A percentile compares a stretch with the other conserved stretches of the same genome.
phyloP scores from a whole-genome alignment of 495 filamentous ascomycete species.

The Hypoxylon trugodes region DNA sequence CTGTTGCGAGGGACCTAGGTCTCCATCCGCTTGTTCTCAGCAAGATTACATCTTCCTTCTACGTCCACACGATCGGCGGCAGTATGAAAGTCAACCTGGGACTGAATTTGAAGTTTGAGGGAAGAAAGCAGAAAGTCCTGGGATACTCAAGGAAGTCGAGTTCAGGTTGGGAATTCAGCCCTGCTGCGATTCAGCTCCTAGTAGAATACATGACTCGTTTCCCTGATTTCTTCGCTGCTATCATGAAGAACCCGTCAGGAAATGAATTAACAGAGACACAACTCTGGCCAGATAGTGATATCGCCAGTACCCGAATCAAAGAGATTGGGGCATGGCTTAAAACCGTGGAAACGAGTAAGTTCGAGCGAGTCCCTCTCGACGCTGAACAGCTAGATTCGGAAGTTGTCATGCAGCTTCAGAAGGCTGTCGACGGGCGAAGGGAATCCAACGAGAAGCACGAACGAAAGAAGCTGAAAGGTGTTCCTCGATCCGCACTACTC shows the following conservation, averaged over 20 bases:
- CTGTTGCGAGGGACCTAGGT: slow-evolving; percentile 79
- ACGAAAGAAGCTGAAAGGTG: slow-evolving; percentile 73
- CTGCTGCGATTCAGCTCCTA: slow-evolving; percentile 81
- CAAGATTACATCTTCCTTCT: slow-evolving; percentile 95
- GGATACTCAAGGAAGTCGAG: slow-evolving; percentile 88
- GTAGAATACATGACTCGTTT: slow-evolving; percentile 91
- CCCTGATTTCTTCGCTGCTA: slow-evolving; percentile 90
- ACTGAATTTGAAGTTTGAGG: slow-evolving; percentile 96
- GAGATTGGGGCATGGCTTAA: slow-evolving; percentile 95
- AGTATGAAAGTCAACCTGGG: slow-evolving; percentile 81
- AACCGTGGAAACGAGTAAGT: slow-evolving; percentile 83
- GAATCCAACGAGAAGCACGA: slow-evolving; percentile 56
- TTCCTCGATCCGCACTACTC: slow-evolving; percentile 86
- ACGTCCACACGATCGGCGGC: slow-evolving; percentile 77
- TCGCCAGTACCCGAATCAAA: slow-evolving; percentile 73
- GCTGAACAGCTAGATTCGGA: slow-evolving; percentile 95
- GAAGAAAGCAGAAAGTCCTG: slow-evolving; percentile 91
- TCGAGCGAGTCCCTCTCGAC: slow-evolving; percentile 92
- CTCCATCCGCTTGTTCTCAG: slow-evolving; percentile 88
- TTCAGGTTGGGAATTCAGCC: slow-evolving; percentile 94
- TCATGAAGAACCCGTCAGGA: slow-evolving; percentile 69
- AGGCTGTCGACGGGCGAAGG: slow-evolving; percentile 69
- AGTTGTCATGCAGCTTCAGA: slow-evolving; percentile 81
- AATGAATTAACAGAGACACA: slow-evolving; percentile 71
- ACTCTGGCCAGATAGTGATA: slow-evolving; percentile 77